phyloP scores from a whole-genome alignment of 306 rosid species.

The Gastrolobium bilobum region DNA sequence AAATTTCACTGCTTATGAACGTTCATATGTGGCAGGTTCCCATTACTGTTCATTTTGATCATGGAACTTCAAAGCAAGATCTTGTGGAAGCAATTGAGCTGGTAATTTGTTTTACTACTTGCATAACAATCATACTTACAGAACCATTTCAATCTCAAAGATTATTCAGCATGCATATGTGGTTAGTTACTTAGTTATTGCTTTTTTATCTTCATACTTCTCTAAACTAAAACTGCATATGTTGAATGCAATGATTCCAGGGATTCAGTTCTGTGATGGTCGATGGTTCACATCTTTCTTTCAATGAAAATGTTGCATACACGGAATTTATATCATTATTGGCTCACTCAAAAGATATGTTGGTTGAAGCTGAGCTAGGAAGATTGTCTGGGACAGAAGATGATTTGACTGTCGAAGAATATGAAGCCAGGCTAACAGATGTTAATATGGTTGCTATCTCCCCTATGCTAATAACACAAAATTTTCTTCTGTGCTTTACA shows the following conservation, averaged over 20 bases:
- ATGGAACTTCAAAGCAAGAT: slow-evolving; percentile 87
- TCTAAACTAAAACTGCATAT: slow-evolving; percentile 26
- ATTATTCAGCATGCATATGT: slow-evolving; percentile 36
- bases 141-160: slow-evolving; percentile 32
- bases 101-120: slow-evolving; percentile 58
- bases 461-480: slow-evolving; percentile 28
- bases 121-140: slow-evolving; percentile 5
- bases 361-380: slow-evolving; percentile 97
- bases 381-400: slow-evolving; percentile 98
- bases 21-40: slow-evolving; percentile 75
- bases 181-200: slow-evolving; percentile 33
- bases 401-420: slow-evolving; percentile 90
- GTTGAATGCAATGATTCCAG: slow-evolving; percentile 59
- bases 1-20: slow-evolving; percentile 44
- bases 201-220: slow-evolving; percentile 34
- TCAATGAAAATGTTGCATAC: slow-evolving; percentile 74
- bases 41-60: slow-evolving; percentile 90
- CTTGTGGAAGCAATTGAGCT: slow-evolving; percentile 89
- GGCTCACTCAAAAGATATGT: slow-evolving; percentile 81
- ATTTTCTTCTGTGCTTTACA: slow-evolving; percentile 21
- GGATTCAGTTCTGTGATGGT: slow-evolving; percentile 93
- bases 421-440: slow-evolving; percentile 91
- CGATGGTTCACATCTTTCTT: slow-evolving; percentile 94
- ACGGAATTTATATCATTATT: slow-evolving; percentile 76
- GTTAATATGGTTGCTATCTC: slow-evolving; percentile 68